Evolutionary conservation across 169 alveolate species (phyloP), one percentile per base, ranked within the genome.

Genomic region (Cryptosporidium baileyi): DNA sequence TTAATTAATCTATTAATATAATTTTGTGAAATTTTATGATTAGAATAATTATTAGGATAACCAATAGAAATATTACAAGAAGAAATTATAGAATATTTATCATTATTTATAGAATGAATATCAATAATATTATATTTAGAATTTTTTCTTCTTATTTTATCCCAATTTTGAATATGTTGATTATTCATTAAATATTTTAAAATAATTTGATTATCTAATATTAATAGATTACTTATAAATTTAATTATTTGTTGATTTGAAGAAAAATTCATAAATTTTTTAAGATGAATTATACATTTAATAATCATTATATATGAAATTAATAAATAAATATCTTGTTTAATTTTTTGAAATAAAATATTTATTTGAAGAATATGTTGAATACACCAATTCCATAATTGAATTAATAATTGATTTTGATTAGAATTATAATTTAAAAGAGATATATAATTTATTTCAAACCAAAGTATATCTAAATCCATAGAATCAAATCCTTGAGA

Each of bases 271-370:
- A 63, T 60, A 47, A 65, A 61, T 30, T 52, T 81, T 59, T 63
- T 80, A n/a, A 82, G 67, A 80, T 81, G 67, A 13, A 81, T 43
- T 7, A 89, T 17, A 7, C 91, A 89, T 8, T 80, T 89, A 26
- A 89, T 51, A 17, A 60, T 51, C 32, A 82, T 57, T 6, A 60
- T 57, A 40, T 74, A 61, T 28, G 89, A 74, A 47, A 80, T 82
- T 60, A 67, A 63, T 67, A 80, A 81, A 32, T 65, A 61, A 30
- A 89, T 80, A 44, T 44, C 52, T 43, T 61, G 62, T 41, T 80
- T 67, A 61, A 89, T 89, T 51, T 81, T 80, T 17, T 52, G 62
- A 7, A 89, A 36, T 13, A 89, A 38, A n/a, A 6, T 47, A 11
- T 47, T 32, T 13, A 81, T 79, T 52, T 67, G 61, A 3, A 36